Base-by-base conservation (phyloP, 306 rosid species). In the Citrullus amarus region DNA sequence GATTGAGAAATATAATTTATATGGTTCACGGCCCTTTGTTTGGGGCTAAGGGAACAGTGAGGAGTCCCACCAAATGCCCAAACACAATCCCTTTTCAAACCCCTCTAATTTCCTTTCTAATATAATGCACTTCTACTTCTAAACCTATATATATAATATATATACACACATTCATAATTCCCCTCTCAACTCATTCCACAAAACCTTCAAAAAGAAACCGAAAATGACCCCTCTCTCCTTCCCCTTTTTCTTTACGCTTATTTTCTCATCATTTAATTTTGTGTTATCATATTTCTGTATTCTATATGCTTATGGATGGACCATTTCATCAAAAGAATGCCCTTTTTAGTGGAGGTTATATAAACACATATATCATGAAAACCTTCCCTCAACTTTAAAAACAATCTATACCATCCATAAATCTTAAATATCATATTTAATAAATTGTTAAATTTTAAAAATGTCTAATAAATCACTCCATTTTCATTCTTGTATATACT, bases 21-120 rank as follows among this genome's bases (percentile, higher is more conserved):
- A 76, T 76, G 81, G 81, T 75, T 88, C 90, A 88, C 84, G 88
- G 88, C 80, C 81, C 85, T 54, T 81, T 91, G 98, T 93, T 89
- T 90, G 96, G 88, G 85, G 87, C 82, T 95, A 88, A 91, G 98
- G 98, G 96, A 91, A 93, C 98, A 88, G 88, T 91, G 48, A 80
- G 86, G 84, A 80, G 86, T 9, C 88, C 81, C 87, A 83, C 82
- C 87, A 83, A 86, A 88, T 84, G 25, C 6, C 85, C 78, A 84
- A 72, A 62, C 55, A 44, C 76, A 34, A 44, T 69, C 48, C 82
- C 36, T 51, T 80, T 90, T 85, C 79, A 83, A 58, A 89, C 91
- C 81, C 75, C 88, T 57, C 61, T 79, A 62, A 2, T 4, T 25
- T 84, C 81, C 80, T 81, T 60, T 62, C 43, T 83, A 69, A 80